These are phyloP conservation scores for rapeseed (Brassica napus) DNA, from an alignment of 345 rosid species.

Conservation along the genomic window Da-Ae NC_063434.1:28675501-28676000, in stretches of 20 bases:
- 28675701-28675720: not conserved
- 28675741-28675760: too few relatives aligned
- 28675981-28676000: not conserved
- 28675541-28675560: too few relatives aligned
- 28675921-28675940: not conserved
- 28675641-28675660: not conserved
- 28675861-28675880: not conserved
- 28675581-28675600: not conserved
- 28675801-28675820: not conserved
- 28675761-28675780: not conserved
- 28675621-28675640: not conserved
- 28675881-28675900: not conserved
- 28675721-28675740: not conserved
- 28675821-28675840: too few relatives aligned
- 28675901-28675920: not conserved
- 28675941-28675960: not conserved
- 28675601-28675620: not conserved
- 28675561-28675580: not conserved
- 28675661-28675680: not conserved
- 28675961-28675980: constrained; percentile 1
- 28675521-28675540: too few relatives aligned
- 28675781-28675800: not conserved
- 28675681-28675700: not conserved
- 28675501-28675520: too few relatives aligned
- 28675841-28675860: not conserved